These are phyloP conservation scores for Carex arenaria DNA, from an alignment of 202 grass and related monocot species.

Conservation along the genomic window DNA sequence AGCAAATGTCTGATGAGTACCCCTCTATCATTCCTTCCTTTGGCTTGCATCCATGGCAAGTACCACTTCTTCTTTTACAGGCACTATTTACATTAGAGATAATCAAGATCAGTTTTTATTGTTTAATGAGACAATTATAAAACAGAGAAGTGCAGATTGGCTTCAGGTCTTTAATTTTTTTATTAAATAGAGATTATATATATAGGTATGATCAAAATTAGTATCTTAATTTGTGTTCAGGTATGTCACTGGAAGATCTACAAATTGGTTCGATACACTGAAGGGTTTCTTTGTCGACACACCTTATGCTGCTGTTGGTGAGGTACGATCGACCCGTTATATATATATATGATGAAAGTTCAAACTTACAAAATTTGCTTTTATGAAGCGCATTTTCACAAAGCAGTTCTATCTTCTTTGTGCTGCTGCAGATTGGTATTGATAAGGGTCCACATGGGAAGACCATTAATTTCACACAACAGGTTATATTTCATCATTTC, in stretches of 20 bases:
- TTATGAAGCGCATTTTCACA: background rate
- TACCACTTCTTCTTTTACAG: background rate
- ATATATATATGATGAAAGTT: background rate
- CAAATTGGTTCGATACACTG: constrained; percentile 62
- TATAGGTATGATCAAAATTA: background rate
- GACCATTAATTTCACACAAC: constrained; percentile 55
- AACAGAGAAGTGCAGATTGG: background rate
- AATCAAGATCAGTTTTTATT: background rate
- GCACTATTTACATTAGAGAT: background rate
- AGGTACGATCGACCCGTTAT: constrained; percentile 31
- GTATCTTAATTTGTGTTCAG: constrained; percentile 14
- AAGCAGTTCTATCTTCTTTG: background rate
- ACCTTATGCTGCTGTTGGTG: constrained; percentile 65
- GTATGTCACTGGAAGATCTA: constrained; percentile 64
- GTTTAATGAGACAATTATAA: background rate
- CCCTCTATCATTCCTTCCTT: constrained; percentile 71
- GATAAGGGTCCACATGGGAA: constrained; percentile 81
- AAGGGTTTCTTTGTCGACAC: constrained; percentile 46
- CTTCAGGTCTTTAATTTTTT: background rate
- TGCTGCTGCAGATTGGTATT: constrained; percentile 58
- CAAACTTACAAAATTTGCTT: background rate
- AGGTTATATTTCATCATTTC: constrained; percentile 38
- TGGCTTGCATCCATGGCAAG: constrained; percentile 74
- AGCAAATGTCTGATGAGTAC: constrained; percentile 70
- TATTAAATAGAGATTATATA: background rate